These are phyloP conservation scores for Phytophthora crassamura DNA, from an alignment of 352 stramenopile species.

Conservation along the genomic window DNA sequence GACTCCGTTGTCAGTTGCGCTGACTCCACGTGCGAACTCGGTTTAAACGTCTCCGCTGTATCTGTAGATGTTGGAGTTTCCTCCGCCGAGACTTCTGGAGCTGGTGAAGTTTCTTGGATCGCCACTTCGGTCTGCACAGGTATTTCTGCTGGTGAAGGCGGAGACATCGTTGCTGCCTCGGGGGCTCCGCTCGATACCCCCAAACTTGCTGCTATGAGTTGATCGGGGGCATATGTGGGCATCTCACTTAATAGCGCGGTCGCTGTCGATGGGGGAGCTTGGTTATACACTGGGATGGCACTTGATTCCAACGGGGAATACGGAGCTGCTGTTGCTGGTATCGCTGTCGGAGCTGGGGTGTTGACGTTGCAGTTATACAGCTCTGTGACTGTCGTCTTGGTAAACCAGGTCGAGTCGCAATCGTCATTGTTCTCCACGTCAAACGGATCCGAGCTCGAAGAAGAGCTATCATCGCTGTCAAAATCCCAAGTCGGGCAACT, in stretches of 20 bases:
- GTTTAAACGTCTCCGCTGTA: not conserved
- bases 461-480: conserved; percentile 16
- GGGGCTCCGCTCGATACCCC: not conserved
- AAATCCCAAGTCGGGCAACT: conserved; percentile 42
- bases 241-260: not conserved
- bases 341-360: conserved; percentile 3
- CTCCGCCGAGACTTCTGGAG: conserved; percentile 4
- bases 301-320: conserved; percentile 3
- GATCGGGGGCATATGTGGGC: not conserved
- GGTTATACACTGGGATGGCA: conserved; percentile 19
- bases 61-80: not conserved
- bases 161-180: not conserved
- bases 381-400: conserved; percentile 30
- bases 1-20: not conserved
- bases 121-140: conserved; percentile 4
- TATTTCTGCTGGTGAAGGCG: conserved; percentile 7
- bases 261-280: not conserved
- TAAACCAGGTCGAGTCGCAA: conserved; percentile 42
- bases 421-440: conserved; percentile 12
- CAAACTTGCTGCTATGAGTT: not conserved
- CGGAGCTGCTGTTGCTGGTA: conserved; percentile 5
- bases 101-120: conserved; percentile 2
- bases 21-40: conserved; percentile 2
- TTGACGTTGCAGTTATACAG: conserved; percentile 29
- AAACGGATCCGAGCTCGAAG: conserved; percentile 14